Base-by-base conservation (phyloP, 352 stramenopile genomes). In the Globisporangium canariense region DNA sequence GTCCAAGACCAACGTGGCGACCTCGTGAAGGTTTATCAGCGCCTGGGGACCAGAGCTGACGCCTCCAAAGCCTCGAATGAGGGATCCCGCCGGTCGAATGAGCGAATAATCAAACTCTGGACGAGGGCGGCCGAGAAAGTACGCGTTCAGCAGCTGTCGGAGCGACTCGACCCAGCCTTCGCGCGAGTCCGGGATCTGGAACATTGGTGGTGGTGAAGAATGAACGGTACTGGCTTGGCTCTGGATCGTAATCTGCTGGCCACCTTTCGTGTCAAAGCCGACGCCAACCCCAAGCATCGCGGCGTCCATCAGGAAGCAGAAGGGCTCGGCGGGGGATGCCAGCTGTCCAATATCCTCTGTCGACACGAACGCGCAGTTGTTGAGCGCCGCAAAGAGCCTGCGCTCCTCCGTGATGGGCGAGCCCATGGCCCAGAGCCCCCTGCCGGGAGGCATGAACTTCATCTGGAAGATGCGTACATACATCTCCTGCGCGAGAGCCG, bases 221-320 rank as follows among this genome's bases (percentile, higher is more conserved):
- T 28, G 22, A 22, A 68, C 55, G 38, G 75, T 62, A 13, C 59
- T 72, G 14, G 83, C 69, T 30, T 38, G 10, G 8, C 16, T 47
- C 36, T 69, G 71, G 0, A 91, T 74, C 5, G 60, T 59, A 34
- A 96, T 49, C 45, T 87, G 83, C 0, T 75, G 77, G 2, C 89
- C 90, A 3, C 91, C 93, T 52, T 97, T 93, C 0, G 91, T 98
- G 72, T 98, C 93, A 68, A 98, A 98, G 2, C 93, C 93, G 5
- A 98, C 93, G 20, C 93, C 93, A 13, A 98, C 92, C 8, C 90
- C 93, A 14, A 98, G 89, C 93, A 98, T 98, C 18, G 88, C 86
- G 7, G 92, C 90, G 62, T 98, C 93, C 93, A 98, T 98, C n/a
- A 98, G 76, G 69, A 98, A 98, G 64, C 86, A 96, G 62, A 98